Evolutionary conservation across 305 asterid genomes (phyloP).

Genomic region (Fraxinus velutina): DNA sequence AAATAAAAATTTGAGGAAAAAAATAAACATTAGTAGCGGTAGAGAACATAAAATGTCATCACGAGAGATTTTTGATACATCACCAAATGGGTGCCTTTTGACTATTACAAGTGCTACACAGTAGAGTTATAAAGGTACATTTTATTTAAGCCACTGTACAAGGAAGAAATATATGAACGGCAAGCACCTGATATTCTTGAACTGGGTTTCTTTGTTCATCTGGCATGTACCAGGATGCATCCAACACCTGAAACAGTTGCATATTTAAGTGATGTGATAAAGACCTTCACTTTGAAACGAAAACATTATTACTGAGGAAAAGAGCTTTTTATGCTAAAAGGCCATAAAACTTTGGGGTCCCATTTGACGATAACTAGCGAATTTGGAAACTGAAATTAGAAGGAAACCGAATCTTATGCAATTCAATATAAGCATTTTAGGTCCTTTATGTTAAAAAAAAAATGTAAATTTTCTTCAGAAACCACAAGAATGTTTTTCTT

Average conservation of each 20-base stretch:
- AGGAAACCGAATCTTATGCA: not conserved
- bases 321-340: not conserved
- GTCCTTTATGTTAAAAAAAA: not conserved
- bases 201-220: slow-evolving; percentile 88
- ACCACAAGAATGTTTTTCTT: not conserved
- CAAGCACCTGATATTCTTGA: slow-evolving; percentile 86
- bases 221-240: slow-evolving; percentile 99
- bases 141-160: slow-evolving; percentile 11
- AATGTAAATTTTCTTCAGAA: not conserved
- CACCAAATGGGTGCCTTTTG: slow-evolving; percentile 1
- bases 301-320: slow-evolving; percentile 9
- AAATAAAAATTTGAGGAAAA: not conserved
- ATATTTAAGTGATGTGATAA: not conserved
- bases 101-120: not conserved
- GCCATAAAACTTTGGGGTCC: not conserved
- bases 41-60: slow-evolving; percentile 1
- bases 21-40: not conserved
- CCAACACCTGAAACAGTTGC: slow-evolving; percentile 55
- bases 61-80: not conserved
- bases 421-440: not conserved
- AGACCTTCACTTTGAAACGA: slow-evolving; percentile 8
- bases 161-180: not conserved
- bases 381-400: not conserved
- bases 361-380: not conserved
- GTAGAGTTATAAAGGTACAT: slow-evolving; percentile 1